Evolutionary conservation across 1,284 basidiomycete genomes (phyloP).

Genomic region (Peniophora sp.): DNA sequence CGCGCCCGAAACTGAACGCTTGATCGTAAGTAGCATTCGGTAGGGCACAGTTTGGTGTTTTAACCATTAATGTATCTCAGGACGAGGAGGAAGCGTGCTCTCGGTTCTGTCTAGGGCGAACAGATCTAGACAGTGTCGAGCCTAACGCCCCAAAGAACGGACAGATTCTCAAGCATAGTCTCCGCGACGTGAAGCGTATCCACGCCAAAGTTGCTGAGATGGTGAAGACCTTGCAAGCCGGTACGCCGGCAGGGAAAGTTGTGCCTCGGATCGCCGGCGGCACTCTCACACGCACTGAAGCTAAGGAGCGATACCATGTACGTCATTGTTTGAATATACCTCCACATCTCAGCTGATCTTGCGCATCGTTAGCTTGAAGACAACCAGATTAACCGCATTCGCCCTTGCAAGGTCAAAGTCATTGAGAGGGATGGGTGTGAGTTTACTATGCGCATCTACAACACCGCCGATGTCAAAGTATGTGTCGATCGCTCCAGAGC

Average conservation of each 20-base stretch:
- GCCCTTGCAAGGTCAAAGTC: neutral
- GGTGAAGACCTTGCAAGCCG: neutral
- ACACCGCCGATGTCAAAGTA: neutral
- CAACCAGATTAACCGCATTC: neutral
- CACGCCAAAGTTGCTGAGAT: neutral
- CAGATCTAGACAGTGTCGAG: neutral
- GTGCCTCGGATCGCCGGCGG: neutral
- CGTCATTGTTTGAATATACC: neutral
- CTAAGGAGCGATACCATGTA: neutral
- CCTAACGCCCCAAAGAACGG: too few relatives aligned
- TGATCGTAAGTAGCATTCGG: too few relatives aligned
- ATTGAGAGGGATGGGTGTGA: neutral
- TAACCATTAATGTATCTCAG: neutral
- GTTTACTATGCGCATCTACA: neutral
- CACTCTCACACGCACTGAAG: neutral
- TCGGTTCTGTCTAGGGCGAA: neutral
- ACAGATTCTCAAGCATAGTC: neutral
- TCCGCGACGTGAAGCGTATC: neutral
- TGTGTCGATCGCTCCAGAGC: neutral
- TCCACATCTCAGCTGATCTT: neutral
- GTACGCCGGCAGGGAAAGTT: neutral
- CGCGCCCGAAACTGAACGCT: too few relatives aligned
- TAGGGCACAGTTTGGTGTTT: neutral
- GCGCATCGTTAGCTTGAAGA: neutral
- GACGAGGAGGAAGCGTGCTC: neutral